Conservation (phyloP, 106 monocot species). For the Platanthera guangdongensis region DNA sequence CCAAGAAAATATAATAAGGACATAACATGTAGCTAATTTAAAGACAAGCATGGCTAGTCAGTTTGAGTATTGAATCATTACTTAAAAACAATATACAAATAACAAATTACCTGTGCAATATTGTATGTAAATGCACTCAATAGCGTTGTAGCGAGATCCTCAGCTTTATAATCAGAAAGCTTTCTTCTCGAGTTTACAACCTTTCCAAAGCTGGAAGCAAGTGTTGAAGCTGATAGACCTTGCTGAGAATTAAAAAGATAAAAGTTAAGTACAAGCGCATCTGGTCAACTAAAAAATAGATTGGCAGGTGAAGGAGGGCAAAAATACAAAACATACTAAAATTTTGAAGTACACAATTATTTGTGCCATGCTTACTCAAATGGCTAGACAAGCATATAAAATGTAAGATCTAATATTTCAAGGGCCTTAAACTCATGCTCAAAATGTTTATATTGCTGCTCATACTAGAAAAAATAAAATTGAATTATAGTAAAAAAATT, state of each 20-base stretch:
- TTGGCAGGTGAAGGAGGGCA: not conserved
- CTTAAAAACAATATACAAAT: slow-evolving; percentile 6
- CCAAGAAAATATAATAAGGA: not conserved
- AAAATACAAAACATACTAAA: not conserved
- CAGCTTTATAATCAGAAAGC: slow-evolving; percentile 61
- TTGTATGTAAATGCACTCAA: slow-evolving; percentile 77
- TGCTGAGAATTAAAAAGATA: slow-evolving; percentile 23
- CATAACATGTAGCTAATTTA: not conserved
- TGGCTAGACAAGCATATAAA: not conserved
- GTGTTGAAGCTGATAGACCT: slow-evolving; percentile 72
- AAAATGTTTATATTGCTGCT: not conserved
- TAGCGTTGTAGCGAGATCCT: slow-evolving; percentile 59
- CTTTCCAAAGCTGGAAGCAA: slow-evolving; percentile 84
- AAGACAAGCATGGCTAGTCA: not conserved
- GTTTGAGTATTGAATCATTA: not conserved
- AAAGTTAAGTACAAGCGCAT: not conserved
- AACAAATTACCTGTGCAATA: slow-evolving; percentile 53
- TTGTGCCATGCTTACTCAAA: not conserved
- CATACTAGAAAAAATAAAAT: not conserved
- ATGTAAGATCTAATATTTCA: not conserved
- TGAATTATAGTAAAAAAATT: too few relatives aligned
- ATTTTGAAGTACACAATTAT: not conserved
- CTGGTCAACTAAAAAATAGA: not conserved
- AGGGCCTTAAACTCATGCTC: not conserved
- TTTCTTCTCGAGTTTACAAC: slow-evolving; percentile 43